Conservation (phyloP, 2,329 filamentous ascomycete genomes). For the Diaporthe velutina region DNA sequence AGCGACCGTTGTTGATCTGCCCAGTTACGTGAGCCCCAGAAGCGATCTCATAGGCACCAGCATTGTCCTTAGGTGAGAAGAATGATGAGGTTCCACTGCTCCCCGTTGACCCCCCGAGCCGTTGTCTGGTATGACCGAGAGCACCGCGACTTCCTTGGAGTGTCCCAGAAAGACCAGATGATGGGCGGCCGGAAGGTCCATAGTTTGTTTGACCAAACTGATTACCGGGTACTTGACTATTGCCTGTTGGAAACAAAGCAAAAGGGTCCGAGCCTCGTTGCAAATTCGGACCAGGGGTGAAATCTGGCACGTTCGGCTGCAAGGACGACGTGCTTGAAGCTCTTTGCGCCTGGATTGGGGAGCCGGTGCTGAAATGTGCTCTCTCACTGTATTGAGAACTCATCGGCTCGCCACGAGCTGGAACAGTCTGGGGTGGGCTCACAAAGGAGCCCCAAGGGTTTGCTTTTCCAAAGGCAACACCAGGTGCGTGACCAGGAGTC, state of each 20-base stretch:
- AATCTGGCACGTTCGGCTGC: constrained; percentile 32
- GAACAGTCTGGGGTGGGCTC: constrained; percentile 7
- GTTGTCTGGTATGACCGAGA: constrained; percentile 35
- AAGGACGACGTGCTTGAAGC: constrained; percentile 31
- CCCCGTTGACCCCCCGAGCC: constrained; percentile 37
- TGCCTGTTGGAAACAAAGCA: constrained; percentile 1
- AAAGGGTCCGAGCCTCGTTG: constrained; percentile 29
- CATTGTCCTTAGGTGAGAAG: constrained; percentile 28
- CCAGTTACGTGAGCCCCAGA: not conserved
- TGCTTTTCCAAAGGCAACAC: not conserved
- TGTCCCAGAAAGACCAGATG: constrained; percentile 31
- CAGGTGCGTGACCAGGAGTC: constrained; percentile 15
- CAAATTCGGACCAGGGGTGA: constrained; percentile 26
- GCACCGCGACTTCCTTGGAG: constrained; percentile 17
- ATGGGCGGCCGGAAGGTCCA: constrained; percentile 24
- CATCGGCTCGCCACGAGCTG: not conserved
- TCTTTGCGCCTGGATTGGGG: constrained; percentile 14
- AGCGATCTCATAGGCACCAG: constrained; percentile 6
- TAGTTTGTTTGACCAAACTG: constrained; percentile 24
- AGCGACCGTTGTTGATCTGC: constrained; percentile 23
- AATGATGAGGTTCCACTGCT: constrained; percentile 35
- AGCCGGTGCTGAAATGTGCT: constrained; percentile 6
- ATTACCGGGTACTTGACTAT: not conserved
- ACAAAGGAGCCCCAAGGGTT: constrained; percentile 29
- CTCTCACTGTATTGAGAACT: constrained; percentile 20